Percentiles rank a stretch among this genome's conserved stretches.
Conservation (phyloP, 176 grass and related monocot genomes). For the Phoenix roebelenii region DNA sequence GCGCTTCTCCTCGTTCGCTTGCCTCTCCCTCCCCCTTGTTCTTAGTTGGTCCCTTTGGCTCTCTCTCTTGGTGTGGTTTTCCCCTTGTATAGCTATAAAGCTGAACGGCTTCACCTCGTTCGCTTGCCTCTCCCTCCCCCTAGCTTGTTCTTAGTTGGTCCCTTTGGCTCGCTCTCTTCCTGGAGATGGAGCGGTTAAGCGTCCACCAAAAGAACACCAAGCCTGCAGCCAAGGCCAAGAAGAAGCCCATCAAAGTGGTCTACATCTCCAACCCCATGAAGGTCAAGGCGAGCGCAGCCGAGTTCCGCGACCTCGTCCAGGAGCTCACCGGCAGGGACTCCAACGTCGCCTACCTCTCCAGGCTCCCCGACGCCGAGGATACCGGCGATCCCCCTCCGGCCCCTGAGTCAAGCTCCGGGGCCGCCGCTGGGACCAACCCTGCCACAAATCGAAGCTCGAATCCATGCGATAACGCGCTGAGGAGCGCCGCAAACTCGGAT, state of each 20-base stretch:
- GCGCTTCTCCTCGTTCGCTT: too few relatives aligned
- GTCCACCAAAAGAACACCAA: neutral
- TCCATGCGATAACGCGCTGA: neutral
- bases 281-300: neutral
- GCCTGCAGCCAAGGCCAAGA: neutral
- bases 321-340: too few relatives aligned
- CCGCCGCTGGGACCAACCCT: neutral
- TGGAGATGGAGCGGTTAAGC: neutral
- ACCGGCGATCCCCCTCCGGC: neutral
- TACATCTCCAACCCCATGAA: neutral
- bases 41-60: too few relatives aligned
- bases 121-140: neutral
- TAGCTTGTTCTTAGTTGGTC: neutral
- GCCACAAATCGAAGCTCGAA: neutral
- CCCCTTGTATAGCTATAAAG: neutral
- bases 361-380: neutral
- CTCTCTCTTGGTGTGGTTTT: too few relatives aligned
- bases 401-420: neutral
- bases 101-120: neutral
- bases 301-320: neutral
- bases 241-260: conserved; percentile 2
- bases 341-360: neutral
- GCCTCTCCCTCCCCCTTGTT: too few relatives aligned
- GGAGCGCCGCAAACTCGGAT: neutral
- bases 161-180: neutral